A percentile compares a stretch with the other conserved stretches of the same genome.
phyloP scores from a whole-genome alignment of 2,329 filamentous ascomycete genomes.

The Penicillium sp. region DNA sequence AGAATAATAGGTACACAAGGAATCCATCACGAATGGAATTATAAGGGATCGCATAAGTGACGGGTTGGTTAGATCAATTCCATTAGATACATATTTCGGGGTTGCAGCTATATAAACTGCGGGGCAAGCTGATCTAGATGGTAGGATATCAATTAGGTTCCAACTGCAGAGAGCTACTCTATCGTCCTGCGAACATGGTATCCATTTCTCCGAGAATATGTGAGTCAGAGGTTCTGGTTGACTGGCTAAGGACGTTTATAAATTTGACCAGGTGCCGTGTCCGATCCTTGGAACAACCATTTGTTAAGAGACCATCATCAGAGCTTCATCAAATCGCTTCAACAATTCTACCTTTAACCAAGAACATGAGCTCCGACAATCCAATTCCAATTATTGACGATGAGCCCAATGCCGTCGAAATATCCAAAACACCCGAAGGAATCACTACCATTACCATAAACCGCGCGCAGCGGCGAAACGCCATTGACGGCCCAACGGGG shows the following conservation, averaged over 20 bases:
- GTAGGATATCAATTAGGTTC: not conserved
- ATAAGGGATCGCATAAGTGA: not conserved
- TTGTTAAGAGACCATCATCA: not conserved
- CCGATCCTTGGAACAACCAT: too few species aligned
- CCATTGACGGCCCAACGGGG: slow-evolving; percentile 56
- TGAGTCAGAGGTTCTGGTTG: not conserved
- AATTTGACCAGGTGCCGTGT: not conserved
- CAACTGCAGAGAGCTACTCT: not conserved
- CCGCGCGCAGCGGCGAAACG: slow-evolving; percentile 57
- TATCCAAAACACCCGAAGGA: slow-evolving; percentile 36
- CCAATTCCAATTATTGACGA: not conserved
- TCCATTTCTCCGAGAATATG: not conserved
- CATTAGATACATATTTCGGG: not conserved
- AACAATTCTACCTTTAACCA: not conserved
- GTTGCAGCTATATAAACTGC: not conserved
- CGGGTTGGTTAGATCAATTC: not conserved
- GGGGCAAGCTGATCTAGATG: not conserved
- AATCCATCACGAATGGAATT: not conserved
- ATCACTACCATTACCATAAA: slow-evolving; percentile 63
- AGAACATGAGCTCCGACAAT: not conserved
- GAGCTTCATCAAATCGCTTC: not conserved
- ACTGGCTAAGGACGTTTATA: not conserved
- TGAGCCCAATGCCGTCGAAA: slow-evolving; percentile 1
- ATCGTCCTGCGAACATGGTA: not conserved
- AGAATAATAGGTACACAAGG: not conserved